Evolutionary conservation across 768 basidiomycete species (phyloP).

Genomic region (Mycena galericulata): DNA sequence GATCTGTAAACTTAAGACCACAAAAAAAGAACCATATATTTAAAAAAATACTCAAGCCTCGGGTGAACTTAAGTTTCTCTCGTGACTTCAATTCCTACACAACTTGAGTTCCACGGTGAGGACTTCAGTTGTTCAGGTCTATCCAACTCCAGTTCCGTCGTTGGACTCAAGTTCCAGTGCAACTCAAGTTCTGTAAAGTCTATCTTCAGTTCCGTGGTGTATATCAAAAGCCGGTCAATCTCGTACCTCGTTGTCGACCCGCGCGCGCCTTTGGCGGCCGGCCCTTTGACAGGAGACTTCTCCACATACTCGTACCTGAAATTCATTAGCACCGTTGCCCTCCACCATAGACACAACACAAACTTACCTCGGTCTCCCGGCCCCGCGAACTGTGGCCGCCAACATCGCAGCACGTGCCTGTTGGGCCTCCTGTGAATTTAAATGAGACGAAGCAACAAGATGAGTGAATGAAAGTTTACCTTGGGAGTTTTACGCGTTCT

Average conservation of each 20-base stretch:
- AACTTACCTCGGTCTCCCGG: constrained; percentile 4
- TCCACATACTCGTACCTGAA: neutral
- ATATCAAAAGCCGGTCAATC: neutral
- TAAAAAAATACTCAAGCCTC: neutral
- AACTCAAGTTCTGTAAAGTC: neutral
- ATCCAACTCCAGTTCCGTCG: neutral
- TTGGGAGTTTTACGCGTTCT: neutral
- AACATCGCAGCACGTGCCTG: neutral
- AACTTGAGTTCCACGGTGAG: neutral
- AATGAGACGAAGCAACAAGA: neutral
- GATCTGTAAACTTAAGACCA: too few relatives aligned
- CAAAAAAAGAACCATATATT: neutral
- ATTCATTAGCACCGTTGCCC: neutral
- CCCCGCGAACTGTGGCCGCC: neutral
- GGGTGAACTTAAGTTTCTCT: neutral
- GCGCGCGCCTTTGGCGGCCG: neutral
- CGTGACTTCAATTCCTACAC: neutral
- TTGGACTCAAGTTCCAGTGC: neutral
- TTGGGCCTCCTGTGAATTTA: constrained; percentile 4
- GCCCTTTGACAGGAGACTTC: neutral
- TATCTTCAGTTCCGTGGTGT: neutral
- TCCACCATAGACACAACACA: neutral
- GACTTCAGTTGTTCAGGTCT: too few relatives aligned
- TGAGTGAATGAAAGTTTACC: neutral
- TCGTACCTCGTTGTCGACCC: neutral